Conservation (phyloP, 192 early-diverging fungal genomes). For the Podila epicladia region DNA sequence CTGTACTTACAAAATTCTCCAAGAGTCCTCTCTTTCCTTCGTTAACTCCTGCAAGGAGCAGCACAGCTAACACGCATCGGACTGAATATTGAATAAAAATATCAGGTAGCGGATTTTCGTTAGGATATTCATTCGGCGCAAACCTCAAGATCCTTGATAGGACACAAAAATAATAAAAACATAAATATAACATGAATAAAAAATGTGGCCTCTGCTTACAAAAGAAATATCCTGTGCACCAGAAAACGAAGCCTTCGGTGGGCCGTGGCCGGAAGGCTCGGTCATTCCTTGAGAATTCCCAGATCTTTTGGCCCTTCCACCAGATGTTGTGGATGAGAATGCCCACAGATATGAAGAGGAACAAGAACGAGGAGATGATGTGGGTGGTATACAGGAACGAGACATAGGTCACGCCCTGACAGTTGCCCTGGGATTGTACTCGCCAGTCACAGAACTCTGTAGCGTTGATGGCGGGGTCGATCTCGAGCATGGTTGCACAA, state of each 20-base stretch:
- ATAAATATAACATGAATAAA: too few species aligned
- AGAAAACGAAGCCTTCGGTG: slow-evolving; percentile 43
- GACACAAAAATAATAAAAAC: neutral
- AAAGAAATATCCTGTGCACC: slow-evolving; percentile 50
- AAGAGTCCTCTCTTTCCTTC: slow-evolving; percentile 37
- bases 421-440: slow-evolving; percentile 41
- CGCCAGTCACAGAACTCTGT: slow-evolving; percentile 51
- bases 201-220: slow-evolving; percentile 14
- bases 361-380: slow-evolving; percentile 47
- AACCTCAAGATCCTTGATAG: neutral
- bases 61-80: slow-evolving; percentile 38
- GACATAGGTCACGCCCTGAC: slow-evolving; percentile 34
- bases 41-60: slow-evolving; percentile 41
- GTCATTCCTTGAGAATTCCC: slow-evolving; percentile 50
- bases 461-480: slow-evolving; percentile 38
- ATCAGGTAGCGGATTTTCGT: too few species aligned
- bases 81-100: slow-evolving; percentile 7
- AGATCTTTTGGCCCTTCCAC: slow-evolving; percentile 53
- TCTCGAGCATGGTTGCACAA: neutral
- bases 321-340: slow-evolving; percentile 50
- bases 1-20: slow-evolving; percentile 43
- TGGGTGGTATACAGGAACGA: slow-evolving; percentile 49
- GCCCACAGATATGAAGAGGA: slow-evolving; percentile 44
- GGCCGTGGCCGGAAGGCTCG: slow-evolving; percentile 46
- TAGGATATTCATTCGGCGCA: too few species aligned